Evolutionary conservation across 768 basidiomycete species (phyloP).

Genomic region (Tricholoma matsutake): DNA sequence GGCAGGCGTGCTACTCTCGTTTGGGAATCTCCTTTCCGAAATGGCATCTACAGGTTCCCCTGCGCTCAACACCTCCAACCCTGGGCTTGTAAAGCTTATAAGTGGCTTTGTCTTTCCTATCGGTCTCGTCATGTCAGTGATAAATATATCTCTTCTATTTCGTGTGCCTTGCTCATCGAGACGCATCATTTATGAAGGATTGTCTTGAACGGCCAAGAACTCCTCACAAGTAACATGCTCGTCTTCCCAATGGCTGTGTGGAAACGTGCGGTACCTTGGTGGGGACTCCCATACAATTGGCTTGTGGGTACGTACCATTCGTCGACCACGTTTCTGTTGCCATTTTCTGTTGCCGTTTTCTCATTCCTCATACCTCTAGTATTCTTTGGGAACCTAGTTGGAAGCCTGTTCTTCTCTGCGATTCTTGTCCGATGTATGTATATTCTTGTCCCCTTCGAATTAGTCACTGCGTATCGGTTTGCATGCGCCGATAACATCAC

Average conservation of each 20-base stretch:
- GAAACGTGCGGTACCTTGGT: conserved; percentile 64
- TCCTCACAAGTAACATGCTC: conserved; percentile 78
- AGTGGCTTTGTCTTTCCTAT: conserved; percentile 72
- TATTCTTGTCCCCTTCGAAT: neutral
- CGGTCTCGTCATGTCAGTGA: conserved; percentile 66
- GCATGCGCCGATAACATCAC: no score
- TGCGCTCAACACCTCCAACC: conserved; percentile 48
- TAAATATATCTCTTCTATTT: neutral
- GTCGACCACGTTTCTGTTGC: neutral
- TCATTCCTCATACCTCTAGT: conserved; percentile 36
- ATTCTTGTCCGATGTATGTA: conserved; percentile 61
- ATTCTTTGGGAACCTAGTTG: conserved; percentile 64
- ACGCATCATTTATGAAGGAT: conserved; percentile 44
- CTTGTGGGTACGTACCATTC: conserved; percentile 47
- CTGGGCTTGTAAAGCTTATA: conserved; percentile 65
- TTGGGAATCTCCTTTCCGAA: conserved; percentile 63
- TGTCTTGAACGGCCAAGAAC: conserved; percentile 64
- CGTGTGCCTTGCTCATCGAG: neutral
- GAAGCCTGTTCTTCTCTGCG: conserved; percentile 68
- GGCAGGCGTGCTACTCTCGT: conserved; percentile 73
- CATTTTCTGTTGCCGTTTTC: neutral
- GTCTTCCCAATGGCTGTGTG: conserved; percentile 68
- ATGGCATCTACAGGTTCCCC: conserved; percentile 59
- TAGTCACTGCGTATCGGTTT: no score
- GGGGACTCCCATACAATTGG: conserved; percentile 69